A percentile compares a stretch with the other conserved stretches of the same genome.
Conservation (phyloP, 768 basidiomycete species). For the Podaxis carcinomalis region DNA sequence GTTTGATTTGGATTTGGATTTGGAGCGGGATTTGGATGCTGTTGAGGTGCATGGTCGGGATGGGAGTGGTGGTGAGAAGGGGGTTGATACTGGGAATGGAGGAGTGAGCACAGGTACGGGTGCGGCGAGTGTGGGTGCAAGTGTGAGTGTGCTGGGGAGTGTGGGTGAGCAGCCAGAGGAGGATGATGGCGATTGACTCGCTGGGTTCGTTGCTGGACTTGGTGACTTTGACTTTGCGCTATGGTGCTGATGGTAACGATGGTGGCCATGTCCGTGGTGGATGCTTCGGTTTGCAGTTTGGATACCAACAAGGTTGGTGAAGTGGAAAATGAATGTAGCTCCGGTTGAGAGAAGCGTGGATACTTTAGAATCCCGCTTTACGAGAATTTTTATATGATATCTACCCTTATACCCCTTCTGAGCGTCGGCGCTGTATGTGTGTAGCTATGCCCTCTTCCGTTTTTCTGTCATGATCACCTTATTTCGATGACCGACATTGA, state of each 20-base stretch:
- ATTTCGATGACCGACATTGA: neutral
- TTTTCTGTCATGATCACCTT: neutral
- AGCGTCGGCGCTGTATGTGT: neutral
- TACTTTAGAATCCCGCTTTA: neutral
- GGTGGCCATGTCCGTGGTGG: neutral
- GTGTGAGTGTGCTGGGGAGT: slow-evolving; percentile 2
- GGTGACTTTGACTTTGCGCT: too few species aligned
- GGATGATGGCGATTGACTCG: slow-evolving; percentile 5
- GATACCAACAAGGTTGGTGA: neutral
- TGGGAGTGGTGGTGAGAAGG: slow-evolving; percentile 12
- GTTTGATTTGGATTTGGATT: slow-evolving; percentile 40
- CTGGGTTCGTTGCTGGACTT: neutral
- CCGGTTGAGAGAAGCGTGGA: neutral
- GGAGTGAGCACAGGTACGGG: neutral
- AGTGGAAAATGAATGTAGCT: neutral
- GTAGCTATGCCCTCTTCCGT: neutral
- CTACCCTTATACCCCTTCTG: neutral
- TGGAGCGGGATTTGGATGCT: slow-evolving; percentile 58
- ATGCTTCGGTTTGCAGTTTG: neutral
- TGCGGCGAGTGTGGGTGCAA: neutral
- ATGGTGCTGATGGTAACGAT: neutral
- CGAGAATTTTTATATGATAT: neutral
- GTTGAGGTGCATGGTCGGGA: slow-evolving; percentile 30
- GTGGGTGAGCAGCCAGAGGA: slow-evolving; percentile 10
- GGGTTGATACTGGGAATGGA: neutral